Percentiles rank a stretch among this genome's conserved stretches.
Conservation (phyloP, 163 green algal genomes). For the Trebouxia gelatinosa region DNA sequence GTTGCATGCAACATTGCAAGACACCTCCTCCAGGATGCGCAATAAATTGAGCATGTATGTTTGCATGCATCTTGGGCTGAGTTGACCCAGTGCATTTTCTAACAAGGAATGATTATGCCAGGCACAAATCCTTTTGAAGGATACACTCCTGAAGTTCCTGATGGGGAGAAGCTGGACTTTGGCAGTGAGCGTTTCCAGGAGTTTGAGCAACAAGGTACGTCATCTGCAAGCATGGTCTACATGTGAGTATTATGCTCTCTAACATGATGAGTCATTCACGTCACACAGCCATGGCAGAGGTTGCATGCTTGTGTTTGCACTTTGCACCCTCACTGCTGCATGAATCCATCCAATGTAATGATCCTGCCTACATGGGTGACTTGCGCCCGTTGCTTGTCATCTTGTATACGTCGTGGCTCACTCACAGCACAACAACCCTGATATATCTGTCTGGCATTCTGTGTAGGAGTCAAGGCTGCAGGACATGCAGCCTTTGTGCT, state of each 20-base stretch:
- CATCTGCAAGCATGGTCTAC: neutral
- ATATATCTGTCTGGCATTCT: slow-evolving; percentile 30
- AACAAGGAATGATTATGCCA: slow-evolving; percentile 34
- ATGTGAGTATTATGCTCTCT: neutral
- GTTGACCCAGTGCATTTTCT: neutral
- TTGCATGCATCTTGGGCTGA: neutral
- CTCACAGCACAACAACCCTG: neutral
- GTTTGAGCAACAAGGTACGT: slow-evolving; percentile 54
- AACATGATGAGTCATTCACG: neutral
- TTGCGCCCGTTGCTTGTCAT: neutral
- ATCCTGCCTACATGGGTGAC: neutral
- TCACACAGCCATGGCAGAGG: neutral
- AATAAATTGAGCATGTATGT: neutral
- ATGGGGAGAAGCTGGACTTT: slow-evolving; percentile 83
- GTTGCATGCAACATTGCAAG: neutral
- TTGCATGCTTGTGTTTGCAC: neutral
- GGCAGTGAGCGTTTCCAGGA: slow-evolving; percentile 63
- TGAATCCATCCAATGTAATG: neutral
- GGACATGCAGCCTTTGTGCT: slow-evolving; percentile 89
- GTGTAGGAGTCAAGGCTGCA: slow-evolving; percentile 62
- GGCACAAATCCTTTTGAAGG: slow-evolving; percentile 93
- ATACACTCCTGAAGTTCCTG: slow-evolving; percentile 77
- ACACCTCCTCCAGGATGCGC: neutral
- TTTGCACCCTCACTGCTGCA: neutral
- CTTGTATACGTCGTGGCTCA: neutral